Evolutionary conservation across 768 basidiomycete species (phyloP).

Genomic region (Rhodotorula diobovata): DNA sequence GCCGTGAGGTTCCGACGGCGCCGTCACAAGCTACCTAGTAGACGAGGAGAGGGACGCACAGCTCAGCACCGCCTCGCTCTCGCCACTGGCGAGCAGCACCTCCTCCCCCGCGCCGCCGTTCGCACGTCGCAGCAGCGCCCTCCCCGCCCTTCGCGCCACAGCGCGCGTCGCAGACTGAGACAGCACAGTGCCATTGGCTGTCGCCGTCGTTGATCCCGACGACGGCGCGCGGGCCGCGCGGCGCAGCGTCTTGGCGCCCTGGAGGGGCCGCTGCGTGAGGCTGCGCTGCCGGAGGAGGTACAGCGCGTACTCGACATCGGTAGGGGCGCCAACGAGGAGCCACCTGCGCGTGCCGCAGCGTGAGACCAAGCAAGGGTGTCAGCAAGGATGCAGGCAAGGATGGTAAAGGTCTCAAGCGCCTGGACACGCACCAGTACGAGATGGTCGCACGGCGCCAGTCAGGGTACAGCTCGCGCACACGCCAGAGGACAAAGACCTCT

Average conservation of each 20-base stretch:
- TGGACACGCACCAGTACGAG: conserved; percentile 15
- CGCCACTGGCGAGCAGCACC: not conserved
- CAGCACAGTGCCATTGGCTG: no score
- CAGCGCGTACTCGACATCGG: conserved; percentile 31
- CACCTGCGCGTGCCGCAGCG: conserved; percentile 3
- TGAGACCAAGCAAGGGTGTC: not conserved
- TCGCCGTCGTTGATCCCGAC: not conserved
- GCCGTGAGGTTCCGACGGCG: not conserved
- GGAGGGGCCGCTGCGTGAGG: conserved; percentile 1
- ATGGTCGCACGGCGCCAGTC: conserved; percentile 15
- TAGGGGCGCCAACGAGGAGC: conserved; percentile 21
- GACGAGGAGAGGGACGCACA: not conserved
- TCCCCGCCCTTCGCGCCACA: not conserved
- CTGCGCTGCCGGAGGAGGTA: conserved; percentile 16
- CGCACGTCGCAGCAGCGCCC: not conserved
- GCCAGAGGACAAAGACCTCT: conserved; percentile 34
- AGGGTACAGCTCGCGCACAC: conserved; percentile 12
- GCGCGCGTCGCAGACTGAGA: not conserved
- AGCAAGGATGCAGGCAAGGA: no score
- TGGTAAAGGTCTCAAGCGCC: no score
- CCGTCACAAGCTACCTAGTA: no score
- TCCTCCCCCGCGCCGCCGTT: not conserved
- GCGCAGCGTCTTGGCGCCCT: conserved; percentile 24
- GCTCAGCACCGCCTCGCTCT: not conserved
- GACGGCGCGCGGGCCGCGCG: not conserved